Evolutionary conservation across 768 basidiomycete species (phyloP).

Genomic region (button mushroom (Agaricus bisporus)): DNA sequence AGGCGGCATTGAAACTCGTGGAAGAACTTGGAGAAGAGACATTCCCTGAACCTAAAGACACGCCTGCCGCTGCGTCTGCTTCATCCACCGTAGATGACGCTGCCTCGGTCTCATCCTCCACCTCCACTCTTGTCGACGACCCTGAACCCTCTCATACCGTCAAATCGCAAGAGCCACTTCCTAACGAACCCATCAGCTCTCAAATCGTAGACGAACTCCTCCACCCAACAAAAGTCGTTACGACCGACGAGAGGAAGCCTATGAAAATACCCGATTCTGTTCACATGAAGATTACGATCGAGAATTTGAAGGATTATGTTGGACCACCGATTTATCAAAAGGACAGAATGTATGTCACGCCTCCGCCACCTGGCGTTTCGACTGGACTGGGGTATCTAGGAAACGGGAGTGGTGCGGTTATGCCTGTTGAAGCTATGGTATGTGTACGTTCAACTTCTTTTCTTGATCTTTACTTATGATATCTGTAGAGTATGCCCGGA

Average conservation of each 20-base stretch:
- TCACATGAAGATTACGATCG: constrained; percentile 74
- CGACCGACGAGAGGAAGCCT: constrained; percentile 75
- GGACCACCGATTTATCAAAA: constrained; percentile 95
- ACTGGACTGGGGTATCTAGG: constrained; percentile 95
- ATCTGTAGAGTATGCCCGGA: constrained; percentile 86
- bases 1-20: constrained; percentile 89
- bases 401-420: constrained; percentile 93
- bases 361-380: constrained; percentile 88
- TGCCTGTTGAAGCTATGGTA: constrained; percentile 95
- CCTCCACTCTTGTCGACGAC: constrained; percentile 12
- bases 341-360: constrained; percentile 78
- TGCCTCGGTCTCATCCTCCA: constrained; percentile 9
- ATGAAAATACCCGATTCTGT: constrained; percentile 75
- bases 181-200: constrained; percentile 27
- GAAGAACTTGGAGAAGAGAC: constrained; percentile 83
- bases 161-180: constrained; percentile 45
- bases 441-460: constrained; percentile 43
- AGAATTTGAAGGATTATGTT: constrained; percentile 93
- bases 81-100: constrained; percentile 8
- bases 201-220: constrained; percentile 8
- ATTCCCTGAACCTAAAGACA: constrained; percentile 60
- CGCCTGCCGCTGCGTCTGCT: constrained; percentile 14
- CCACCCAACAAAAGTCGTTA: constrained; percentile 35
- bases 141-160: constrained; percentile 23
- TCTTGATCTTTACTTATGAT: not conserved